Conservation (phyloP, 495 filamentous ascomycete species). For the Arthonia radiata region DNA sequence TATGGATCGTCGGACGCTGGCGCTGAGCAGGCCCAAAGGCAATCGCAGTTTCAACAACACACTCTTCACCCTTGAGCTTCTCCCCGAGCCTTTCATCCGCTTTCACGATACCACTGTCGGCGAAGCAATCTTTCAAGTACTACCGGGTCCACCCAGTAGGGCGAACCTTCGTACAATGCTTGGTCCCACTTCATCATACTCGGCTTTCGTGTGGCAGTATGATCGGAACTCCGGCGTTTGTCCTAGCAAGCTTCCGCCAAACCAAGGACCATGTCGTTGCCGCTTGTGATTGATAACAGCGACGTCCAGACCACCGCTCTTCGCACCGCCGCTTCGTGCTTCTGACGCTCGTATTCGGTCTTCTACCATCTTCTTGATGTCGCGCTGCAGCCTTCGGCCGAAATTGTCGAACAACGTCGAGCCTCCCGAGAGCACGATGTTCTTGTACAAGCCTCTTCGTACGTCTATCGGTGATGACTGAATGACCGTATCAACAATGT, state of each 20-base stretch:
- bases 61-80: too few relatives aligned
- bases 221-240: conserved; percentile 97
- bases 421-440: conserved; percentile 91
- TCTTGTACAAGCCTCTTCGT: conserved; percentile 92
- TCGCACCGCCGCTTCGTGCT: conserved; percentile 61
- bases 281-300: conserved; percentile 91
- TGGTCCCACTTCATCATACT: conserved; percentile 85
- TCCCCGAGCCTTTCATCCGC: too few relatives aligned
- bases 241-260: conserved; percentile 82
- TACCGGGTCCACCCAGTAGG: conserved; percentile 72
- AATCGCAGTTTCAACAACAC: too few relatives aligned
- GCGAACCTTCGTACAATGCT: conserved; percentile 92
- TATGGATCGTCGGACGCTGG: too few relatives aligned
- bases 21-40: too few relatives aligned
- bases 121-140: conserved; percentile 15
- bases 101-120: too few relatives aligned
- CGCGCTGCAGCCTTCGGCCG: conserved; percentile 77
- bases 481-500: conserved; percentile 85
- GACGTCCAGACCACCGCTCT: conserved; percentile 69
- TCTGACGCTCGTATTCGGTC: conserved; percentile 75
- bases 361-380: conserved; percentile 88
- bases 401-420: conserved; percentile 97
- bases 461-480: conserved; percentile 95
- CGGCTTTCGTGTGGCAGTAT: conserved; percentile 95
- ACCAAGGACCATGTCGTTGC: conserved; percentile 94